phyloP scores from a whole-genome alignment of 2,329 filamentous ascomycete species.

The Monascus ruber region DNA sequence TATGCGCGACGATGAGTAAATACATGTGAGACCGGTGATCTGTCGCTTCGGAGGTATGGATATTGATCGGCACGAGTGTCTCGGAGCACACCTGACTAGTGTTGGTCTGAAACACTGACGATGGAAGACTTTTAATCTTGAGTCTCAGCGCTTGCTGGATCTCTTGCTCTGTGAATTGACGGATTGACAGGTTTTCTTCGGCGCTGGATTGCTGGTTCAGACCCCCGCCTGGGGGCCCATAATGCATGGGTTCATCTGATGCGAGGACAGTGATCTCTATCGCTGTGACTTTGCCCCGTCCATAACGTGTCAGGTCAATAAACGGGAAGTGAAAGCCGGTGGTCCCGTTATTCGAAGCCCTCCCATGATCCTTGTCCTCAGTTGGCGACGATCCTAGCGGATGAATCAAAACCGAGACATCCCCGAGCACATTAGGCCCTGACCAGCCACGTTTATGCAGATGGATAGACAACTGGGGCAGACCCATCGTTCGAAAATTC shows the following conservation, averaged over 20 bases:
- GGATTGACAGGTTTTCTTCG: constrained; percentile 3
- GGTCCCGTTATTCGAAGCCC: neutral
- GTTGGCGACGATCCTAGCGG: constrained; percentile 19
- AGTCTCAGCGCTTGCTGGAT: constrained; percentile 8
- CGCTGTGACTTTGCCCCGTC: constrained; percentile 19
- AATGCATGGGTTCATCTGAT: constrained; percentile 14
- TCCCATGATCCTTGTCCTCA: too few relatives aligned
- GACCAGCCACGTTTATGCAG: constrained; percentile 45
- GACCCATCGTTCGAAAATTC: constrained; percentile 39
- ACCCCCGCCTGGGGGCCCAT: too few relatives aligned
- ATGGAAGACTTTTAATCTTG: constrained; percentile 3
- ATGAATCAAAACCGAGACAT: constrained; percentile 38
- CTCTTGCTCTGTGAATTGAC: constrained; percentile 14
- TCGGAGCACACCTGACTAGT: neutral
- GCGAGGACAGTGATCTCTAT: constrained; percentile 31
- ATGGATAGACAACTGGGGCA: constrained; percentile 34
- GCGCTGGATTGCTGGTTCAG: too few relatives aligned
- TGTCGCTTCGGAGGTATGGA: constrained; percentile 32
- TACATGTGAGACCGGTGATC: constrained; percentile 38
- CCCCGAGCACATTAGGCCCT: constrained; percentile 36
- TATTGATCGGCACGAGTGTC: constrained; percentile 8
- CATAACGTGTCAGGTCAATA: constrained; percentile 22
- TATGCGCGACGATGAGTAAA: constrained; percentile 45
- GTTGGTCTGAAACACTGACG: neutral
- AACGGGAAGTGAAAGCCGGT: constrained; percentile 14